A percentile compares a stretch with the other conserved stretches of the same genome.
phyloP scores from a whole-genome alignment of 1,139 yeast genomes.

The Taphrina confusa region DNA sequence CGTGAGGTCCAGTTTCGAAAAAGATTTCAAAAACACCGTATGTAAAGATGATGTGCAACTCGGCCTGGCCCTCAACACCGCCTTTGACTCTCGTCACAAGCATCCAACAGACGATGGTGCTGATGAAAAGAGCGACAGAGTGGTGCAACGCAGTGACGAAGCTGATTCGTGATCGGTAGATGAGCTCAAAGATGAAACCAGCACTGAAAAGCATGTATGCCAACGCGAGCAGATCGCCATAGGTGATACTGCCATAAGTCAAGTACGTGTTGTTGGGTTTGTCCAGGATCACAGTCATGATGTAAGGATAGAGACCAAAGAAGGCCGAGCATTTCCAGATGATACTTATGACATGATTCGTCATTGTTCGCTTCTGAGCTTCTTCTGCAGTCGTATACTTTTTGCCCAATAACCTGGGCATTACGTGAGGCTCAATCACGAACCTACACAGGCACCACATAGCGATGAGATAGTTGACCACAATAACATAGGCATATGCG shows the following conservation, averaged over 20 bases:
- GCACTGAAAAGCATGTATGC: conserved; percentile 22
- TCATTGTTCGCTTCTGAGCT: conserved; percentile 15
- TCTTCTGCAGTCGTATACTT: neutral
- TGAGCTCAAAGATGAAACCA: conserved; percentile 18
- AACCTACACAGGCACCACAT: conserved; percentile 19
- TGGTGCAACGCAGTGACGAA: conserved; percentile 21
- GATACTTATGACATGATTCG: conserved; percentile 20
- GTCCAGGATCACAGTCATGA: conserved; percentile 20
- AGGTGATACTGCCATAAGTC: conserved; percentile 15
- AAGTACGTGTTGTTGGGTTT: neutral
- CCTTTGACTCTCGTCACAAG: conserved; percentile 1
- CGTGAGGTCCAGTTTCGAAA: conserved; percentile 25
- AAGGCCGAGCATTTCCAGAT: conserved; percentile 12
- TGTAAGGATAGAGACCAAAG: conserved; percentile 20
- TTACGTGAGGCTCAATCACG: conserved; percentile 5
- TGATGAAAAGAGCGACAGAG: conserved; percentile 15
- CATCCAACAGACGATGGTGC: conserved; percentile 12
- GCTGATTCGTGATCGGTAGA: conserved; percentile 23
- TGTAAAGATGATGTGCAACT: conserved; percentile 15
- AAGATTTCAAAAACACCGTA: conserved; percentile 20
- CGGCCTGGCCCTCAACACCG: conserved; percentile 20
- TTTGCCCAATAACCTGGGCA: conserved; percentile 16
- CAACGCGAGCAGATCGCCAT: conserved; percentile 9
- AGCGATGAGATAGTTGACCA: conserved; percentile 15
- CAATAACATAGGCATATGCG: conserved; percentile 9